Base-by-base conservation (phyloP, 1,284 basidiomycete species). In the Ustilago cynodontis region DNA sequence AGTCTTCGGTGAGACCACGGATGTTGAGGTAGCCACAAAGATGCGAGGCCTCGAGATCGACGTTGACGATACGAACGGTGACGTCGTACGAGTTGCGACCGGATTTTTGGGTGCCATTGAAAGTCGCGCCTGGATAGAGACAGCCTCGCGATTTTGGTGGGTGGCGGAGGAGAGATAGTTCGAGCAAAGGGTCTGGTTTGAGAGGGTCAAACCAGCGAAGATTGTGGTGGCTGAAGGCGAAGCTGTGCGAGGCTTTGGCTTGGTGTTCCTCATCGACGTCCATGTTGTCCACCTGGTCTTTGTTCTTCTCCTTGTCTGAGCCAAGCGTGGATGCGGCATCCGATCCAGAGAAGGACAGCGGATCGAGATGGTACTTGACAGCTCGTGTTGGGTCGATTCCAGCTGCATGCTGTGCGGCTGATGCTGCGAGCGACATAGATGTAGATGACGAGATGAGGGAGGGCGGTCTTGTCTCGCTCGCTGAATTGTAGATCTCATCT, bases 21-120 rank as follows among this genome's bases (percentile, higher is more conserved):
- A 86, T 86, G 58, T 85, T 82, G 61, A 86, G 80, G 45, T 82
- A 85, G 45, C 85, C 85, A 31, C 82, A 81, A 13, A 85, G 70
- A 43, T 78, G 78, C 10, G 82, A 84, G 1, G 80, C 67, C 41
- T 69, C 65, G 24, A 85, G 60, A 53, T 85, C 83, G 16, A 85
- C 80, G 47, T 85, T 80, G 50, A 84, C 77, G 20, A 85, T 80
- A 33, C 78, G 71, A 10, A 84, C 83, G 2, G 75, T 76, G 31
- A 85, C 84, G 26, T 83, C 77, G 61, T 85, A 85, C 56, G 71
- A 80, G 47, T 78, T 81, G n/a, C 73, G 61, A 6, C 80, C 82
- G 11, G 78, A 80, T 37, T 73, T 80, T 51, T 85, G 83, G 33
- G 81, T 81, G 28, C 83, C 84, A 24, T 77, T 63, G 63, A 84